These are phyloP conservation scores for Cryomyces minteri DNA, from an alignment of 495 filamentous ascomycete species.

Conservation along the genomic window DNA sequence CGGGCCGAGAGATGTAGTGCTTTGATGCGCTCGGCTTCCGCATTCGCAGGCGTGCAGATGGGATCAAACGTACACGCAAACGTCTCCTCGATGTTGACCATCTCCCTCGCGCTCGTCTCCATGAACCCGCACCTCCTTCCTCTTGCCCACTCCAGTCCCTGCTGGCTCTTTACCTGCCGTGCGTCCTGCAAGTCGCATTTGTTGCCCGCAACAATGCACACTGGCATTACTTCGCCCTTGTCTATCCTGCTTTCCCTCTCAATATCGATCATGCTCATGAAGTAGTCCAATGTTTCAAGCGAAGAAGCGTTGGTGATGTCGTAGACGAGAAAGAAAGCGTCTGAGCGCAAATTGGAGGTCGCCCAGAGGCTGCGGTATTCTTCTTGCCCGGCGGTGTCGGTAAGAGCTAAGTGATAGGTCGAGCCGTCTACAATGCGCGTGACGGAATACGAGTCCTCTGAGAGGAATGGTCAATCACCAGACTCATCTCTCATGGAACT, in stretches of 20 bases:
- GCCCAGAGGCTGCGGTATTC: constrained; percentile 95
- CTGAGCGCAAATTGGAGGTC: constrained; percentile 68
- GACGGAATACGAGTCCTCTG: constrained; percentile 86
- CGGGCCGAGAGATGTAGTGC: too few species aligned
- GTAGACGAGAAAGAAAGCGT: constrained; percentile 93
- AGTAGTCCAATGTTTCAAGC: constrained; percentile 62
- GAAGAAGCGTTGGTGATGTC: constrained; percentile 72
- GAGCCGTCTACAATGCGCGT: constrained; percentile 78
- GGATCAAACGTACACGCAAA: constrained; percentile 70
- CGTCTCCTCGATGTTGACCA: too few species aligned
- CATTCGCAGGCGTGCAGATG: too few species aligned
- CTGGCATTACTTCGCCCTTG: constrained; percentile 47
- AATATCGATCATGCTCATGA: constrained; percentile 85
- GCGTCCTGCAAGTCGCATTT: constrained; percentile 76
- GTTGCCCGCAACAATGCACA: too few species aligned
- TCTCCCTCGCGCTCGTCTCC: constrained; percentile 91
- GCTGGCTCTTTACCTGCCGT: constrained; percentile 51
- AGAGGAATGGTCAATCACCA: not conserved
- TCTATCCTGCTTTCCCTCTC: constrained; percentile 71
- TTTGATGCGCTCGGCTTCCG: too few species aligned
- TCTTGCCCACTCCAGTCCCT: constrained; percentile 83
- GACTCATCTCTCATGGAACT: constrained; percentile 1
- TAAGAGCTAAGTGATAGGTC: constrained; percentile 82
- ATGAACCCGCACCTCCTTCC: constrained; percentile 82
- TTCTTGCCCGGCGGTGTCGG: too few species aligned